Base-by-base conservation (phyloP, 768 basidiomycete genomes). In the Podaxis rugospora region DNA sequence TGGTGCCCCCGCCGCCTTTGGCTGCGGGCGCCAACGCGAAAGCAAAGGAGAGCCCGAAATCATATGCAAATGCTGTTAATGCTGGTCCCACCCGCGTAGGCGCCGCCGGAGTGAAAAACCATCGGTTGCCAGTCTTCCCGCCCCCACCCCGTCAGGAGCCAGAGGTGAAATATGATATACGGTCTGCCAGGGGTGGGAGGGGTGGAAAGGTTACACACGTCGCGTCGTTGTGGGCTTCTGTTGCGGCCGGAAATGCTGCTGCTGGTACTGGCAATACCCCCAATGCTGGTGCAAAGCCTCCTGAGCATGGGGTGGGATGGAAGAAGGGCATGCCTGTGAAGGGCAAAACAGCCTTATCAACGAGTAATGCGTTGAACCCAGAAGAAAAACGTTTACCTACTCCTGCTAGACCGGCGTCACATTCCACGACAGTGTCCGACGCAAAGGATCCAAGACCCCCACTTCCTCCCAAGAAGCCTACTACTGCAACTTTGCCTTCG, bases 191-290 rank as follows among this genome's bases (percentile, higher is more conserved):
- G 21, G 90, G 92, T 3, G 91, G 92, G 1, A 76, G 81, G 46
- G 91, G 92, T 2, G 92, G 90, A 11, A 80, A 82, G 56, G 91
- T 92, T 14, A 78, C 89, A 2, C 77, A 89, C 3, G 88, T 91
- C 0, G 84, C 88, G 0, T 82, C 89, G 1, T 74, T 93, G 23
- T 93, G 90, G 90, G 83, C 88, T 2, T 74, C 84, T 37, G 83
- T 78, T n/a, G 78, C 76, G 5, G 65, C 71, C 13, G 59, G 63
- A 1, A 63, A 55, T n/a, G 32, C 52, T 28, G 21, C 42, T 28
- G 32, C 32, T 9, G 2, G 32, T 32, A 32, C 32, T 32, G 7
- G 32, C 32, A 32, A 32, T 32, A 2, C 32, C 7, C 7, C 32
- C 1, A 7, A 32, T 37, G n/a, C 55, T 52, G 51, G 47, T 51